Base-by-base conservation (phyloP, 2,329 filamentous ascomycete genomes). In the Aureobasidium sp. region DNA sequence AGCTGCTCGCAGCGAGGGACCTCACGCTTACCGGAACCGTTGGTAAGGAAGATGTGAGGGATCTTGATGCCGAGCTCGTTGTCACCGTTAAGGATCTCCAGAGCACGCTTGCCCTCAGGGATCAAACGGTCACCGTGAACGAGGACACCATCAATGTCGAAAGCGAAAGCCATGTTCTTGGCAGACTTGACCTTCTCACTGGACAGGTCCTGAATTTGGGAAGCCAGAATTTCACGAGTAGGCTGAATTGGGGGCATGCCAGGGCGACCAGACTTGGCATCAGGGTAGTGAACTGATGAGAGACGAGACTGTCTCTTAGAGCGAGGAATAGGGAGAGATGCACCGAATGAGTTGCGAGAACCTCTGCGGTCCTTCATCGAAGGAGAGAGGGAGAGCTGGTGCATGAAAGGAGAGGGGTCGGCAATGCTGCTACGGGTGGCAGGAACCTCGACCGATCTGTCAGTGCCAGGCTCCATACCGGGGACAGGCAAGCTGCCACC, bases 141-240 rank as follows among this genome's bases (percentile, higher is more conserved):
- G 27, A 90, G 79, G 63, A 91, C 87, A 78, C 87, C 88, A 69
- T 91, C 85, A 65, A 87, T 87, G 73, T 92, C 89, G 71, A 92
- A 92, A 69, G 87, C 88, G 67, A 92, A 92, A 7, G 87, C 86
- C 87, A 91, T 90, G 77, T 90, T 86, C 81, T 90, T 90, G 63
- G 87, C 87, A 63, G 82, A 81, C 34, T 76, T 76, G 17, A 88
- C 87, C 77, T 88, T 89, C 68, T 86, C 82, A 62, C 81, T 75
- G 67, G 82, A 80, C 66, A 90, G 78, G 66, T 86, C 84, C 76
- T 91, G 88, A 24, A 89, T 79, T 74, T 89, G 87, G 3, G 85
- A 83, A 41, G 85, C 86, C 65, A 90, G 77, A 64, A 90, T 84
- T 55, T 89, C 86, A 36, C 87, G 83, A 3, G 85, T 82, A 51